phyloP scores from a whole-genome alignment of 2,329 filamentous ascomycete species.

The Drechmeria coniospora region DNA sequence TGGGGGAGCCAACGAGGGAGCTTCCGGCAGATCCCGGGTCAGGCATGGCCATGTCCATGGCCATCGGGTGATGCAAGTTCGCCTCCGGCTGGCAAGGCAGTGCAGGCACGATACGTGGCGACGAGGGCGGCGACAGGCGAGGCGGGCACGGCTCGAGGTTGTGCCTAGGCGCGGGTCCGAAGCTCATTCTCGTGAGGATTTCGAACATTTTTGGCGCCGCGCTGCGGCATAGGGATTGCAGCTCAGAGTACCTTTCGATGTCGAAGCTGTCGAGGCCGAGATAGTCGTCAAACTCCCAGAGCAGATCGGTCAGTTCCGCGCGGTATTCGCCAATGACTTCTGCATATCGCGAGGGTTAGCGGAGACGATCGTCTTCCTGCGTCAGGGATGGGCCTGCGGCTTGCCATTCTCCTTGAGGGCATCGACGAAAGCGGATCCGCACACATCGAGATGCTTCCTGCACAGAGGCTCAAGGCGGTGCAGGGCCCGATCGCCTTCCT shows the following conservation, averaged over 20 bases:
- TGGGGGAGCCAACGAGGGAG: conserved; percentile 1
- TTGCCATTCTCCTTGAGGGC: conserved; percentile 39
- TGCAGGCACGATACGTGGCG: conserved; percentile 6
- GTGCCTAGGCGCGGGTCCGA: conserved; percentile 20
- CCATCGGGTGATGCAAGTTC: neutral
- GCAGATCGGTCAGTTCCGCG: conserved; percentile 29
- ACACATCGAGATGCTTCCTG: conserved; percentile 30
- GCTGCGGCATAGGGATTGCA: conserved; percentile 31
- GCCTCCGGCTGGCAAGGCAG: conserved; percentile 3
- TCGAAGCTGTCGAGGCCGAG: conserved; percentile 34
- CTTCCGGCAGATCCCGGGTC: conserved; percentile 1
- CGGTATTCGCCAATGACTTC: conserved; percentile 35
- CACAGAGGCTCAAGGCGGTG: conserved; percentile 37
- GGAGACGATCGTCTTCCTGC: too few species aligned
- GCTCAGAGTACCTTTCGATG: conserved; percentile 29
- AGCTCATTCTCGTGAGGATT: conserved; percentile 37
- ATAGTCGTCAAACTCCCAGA: conserved; percentile 44
- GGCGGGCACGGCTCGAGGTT: conserved; percentile 12
- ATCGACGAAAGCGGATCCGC: conserved; percentile 31
- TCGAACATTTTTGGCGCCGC: conserved; percentile 33
- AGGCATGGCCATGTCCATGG: too few species aligned
- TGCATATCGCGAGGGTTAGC: conserved; percentile 9
- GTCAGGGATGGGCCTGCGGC: too few species aligned
- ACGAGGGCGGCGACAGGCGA: conserved; percentile 13
- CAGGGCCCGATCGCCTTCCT: conserved; percentile 32